Evolutionary conservation across 202 grass and related monocot genomes (phyloP), one percentile per base, ranked within the genome.

Genomic region (Dendrocalamus latiflorus): DNA sequence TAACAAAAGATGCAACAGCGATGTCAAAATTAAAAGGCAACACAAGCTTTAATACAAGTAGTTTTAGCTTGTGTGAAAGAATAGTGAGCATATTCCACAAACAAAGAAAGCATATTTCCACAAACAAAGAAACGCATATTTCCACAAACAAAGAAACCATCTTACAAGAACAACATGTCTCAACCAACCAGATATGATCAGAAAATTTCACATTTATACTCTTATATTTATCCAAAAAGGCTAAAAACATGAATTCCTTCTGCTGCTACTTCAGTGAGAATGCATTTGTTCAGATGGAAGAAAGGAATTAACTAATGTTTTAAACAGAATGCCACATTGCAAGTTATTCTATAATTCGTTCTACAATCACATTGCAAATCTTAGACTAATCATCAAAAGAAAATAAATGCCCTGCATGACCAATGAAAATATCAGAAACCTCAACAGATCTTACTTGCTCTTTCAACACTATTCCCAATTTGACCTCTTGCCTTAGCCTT

Each of bases 361-460:
- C 26, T 41, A 75, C 18, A 62, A 24, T 36, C 6, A 84, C 4
- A 58, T 53, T 79, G 17, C 37, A 37, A 68, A 69, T 54, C 9
- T 84, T 54, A 56, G 16, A 18, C 26, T 70, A 76, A 64, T 18
- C 47, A 70, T 48, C 55, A 63, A 68, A 51, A 56, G 8, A 44
- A 73, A 71, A 53, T 44, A 81, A 49, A 28, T 63, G 54, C 11
- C 39, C 28, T 37, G 15, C 47, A 58, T 51, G 58, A 65, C 77
- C 39, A 56, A 36, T 45, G 38, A 83, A 60, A 66, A 84, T 70
- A 54, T 42, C 48, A 73, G 38, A 84, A 44, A 75, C 62, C 30
- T 77, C 24, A 69, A 83, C 2, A 22, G 18, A 81, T 90, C 87
- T 89, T 92, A 97, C 94, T 79, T 97, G 91, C 38, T 90, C 89